Evolutionary conservation across 768 basidiomycete species (phyloP).

Genomic region (Gymnopilus junonius): DNA sequence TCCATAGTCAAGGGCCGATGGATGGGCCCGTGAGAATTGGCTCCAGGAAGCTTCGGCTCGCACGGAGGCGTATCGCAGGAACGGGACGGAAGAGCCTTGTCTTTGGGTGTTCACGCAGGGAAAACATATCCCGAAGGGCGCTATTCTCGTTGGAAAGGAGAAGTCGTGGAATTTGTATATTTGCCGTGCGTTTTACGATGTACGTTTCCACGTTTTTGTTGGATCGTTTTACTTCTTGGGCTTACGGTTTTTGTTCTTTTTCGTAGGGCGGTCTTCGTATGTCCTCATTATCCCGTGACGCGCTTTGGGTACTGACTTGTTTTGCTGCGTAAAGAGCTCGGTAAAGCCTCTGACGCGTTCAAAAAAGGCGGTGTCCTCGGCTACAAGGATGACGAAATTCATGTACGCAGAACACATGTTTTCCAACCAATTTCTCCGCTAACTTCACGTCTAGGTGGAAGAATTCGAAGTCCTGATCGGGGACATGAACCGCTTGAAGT

Average conservation of each 20-base stretch:
- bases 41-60: constrained; percentile 57
- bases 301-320: too few relatives aligned
- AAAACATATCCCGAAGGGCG: constrained; percentile 58
- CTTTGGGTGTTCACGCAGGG: constrained; percentile 70
- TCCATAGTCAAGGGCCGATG: constrained; percentile 50
- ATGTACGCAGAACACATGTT: constrained; percentile 42
- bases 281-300: background rate
- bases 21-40: constrained; percentile 61
- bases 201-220: constrained; percentile 34
- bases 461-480: constrained; percentile 76
- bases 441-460: constrained; percentile 46
- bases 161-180: constrained; percentile 57
- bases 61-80: constrained; percentile 48
- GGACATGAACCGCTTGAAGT: constrained; percentile 55
- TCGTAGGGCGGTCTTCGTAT: background rate
- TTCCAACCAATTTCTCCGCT: background rate
- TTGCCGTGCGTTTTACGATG: constrained; percentile 62
- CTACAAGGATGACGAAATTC: constrained; percentile 58
- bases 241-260: too few relatives aligned
- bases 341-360: constrained; percentile 64
- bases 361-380: constrained; percentile 69
- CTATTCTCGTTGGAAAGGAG: constrained; percentile 62
- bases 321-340: constrained; percentile 50
- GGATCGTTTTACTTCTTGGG: too few relatives aligned
- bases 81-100: constrained; percentile 49